Evolutionary conservation across 2,329 filamentous ascomycete species (phyloP).

Genomic region (Monosporascus sp.): DNA sequence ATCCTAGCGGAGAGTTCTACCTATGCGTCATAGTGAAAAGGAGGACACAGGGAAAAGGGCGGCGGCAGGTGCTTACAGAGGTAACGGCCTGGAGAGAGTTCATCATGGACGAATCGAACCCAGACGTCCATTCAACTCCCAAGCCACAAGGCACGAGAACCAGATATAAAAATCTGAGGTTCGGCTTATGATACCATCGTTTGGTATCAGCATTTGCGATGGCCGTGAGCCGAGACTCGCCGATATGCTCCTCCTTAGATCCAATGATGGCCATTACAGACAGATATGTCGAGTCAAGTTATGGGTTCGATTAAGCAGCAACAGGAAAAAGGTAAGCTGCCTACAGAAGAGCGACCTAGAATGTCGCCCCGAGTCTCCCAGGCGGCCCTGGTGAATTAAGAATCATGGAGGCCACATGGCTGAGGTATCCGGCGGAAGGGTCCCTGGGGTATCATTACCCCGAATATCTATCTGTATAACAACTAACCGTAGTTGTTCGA

Average conservation of each 20-base stretch:
- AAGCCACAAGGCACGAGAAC: conserved; percentile 34
- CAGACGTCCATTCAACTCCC: conserved; percentile 40
- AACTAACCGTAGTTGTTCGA: no score
- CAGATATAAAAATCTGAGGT: conserved; percentile 33
- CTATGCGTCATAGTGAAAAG: no score
- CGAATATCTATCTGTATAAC: background rate
- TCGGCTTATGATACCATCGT: conserved; percentile 36
- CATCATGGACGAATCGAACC: conserved; percentile 40
- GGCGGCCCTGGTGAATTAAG: no score
- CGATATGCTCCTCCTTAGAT: conserved; percentile 27
- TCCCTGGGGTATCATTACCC: background rate
- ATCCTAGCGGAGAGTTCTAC: no score
- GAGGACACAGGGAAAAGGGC: background rate
- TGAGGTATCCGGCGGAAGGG: background rate
- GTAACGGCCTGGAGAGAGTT: conserved; percentile 36
- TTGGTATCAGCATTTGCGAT: conserved; percentile 31
- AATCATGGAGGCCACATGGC: background rate
- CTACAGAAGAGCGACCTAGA: no score
- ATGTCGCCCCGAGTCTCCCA: no score
- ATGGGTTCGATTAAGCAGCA: no score
- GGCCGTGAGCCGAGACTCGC: conserved; percentile 27
- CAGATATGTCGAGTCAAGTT: background rate
- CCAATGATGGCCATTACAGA: conserved; percentile 29
- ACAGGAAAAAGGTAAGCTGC: no score
- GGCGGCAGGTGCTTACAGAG: conserved; percentile 8